Evolutionary conservation across 2,329 filamentous ascomycete species (phyloP), one percentile per base, ranked within the genome.

Genomic region (Colletotrichum ledebouriae): DNA sequence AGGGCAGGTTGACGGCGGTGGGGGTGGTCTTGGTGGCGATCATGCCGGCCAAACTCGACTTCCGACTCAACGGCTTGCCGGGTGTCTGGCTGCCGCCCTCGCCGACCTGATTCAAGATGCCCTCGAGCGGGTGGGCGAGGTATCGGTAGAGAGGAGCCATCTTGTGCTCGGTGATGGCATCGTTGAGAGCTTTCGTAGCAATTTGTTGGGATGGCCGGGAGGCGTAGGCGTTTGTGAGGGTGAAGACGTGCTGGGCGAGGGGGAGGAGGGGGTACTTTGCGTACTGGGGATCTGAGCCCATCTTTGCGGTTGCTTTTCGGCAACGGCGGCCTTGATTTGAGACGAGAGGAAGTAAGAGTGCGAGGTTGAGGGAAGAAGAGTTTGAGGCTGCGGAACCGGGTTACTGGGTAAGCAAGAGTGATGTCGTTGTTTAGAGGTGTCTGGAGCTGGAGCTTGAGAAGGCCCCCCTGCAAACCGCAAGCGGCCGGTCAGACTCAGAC

Each of bases 61-160:
- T 92, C 79, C 91, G 86, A 78, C 87, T 86, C 62, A 85, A 79
- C n/a, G 88, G 84, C 79, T 87, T 90, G 79, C 86, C 79, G 71
- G 81, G 80, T 77, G 76, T 77, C 34, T 69, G 64, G 77, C 79
- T 78, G 69, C 81, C 82, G 73, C 82, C 86, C 77, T 97, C 93
- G 72, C 92, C 92, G 46, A 89, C 82, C 61, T 85, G 83, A 79
- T 97, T 97, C 77, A 97, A 83, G 71, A 96, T 90, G 70, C 94
- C 94, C 70, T 96, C 92, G 70, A 88, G 85, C 6, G 93, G 93
- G 76, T 96, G 92, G 71, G 93, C 92, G 58, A 97, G 87, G 79
- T 94, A 92, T 77, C 91, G 89, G 84, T 96, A 97, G 71, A 97
- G 88, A 33, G 93, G 92, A 17, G 93, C 93, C 92, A 96, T 96